These are phyloP conservation scores for Gastrodia elata DNA, from an alignment of 106 monocot species.

Conservation along the genomic window DNA sequence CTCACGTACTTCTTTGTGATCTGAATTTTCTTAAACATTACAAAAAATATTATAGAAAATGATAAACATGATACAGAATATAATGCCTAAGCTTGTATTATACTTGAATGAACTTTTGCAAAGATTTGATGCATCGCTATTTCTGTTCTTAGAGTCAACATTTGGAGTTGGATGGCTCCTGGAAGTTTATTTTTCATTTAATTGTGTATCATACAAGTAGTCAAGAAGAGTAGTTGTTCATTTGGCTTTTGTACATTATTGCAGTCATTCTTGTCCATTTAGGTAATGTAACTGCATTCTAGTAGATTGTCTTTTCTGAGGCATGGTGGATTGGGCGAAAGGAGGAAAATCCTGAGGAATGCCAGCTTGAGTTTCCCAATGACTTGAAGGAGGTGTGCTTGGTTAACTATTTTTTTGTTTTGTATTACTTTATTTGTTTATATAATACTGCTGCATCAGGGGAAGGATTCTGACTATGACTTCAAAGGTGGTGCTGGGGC, in stretches of 20 bases:
- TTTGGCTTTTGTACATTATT: background rate
- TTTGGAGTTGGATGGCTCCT: background rate
- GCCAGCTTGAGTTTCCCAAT: slow-evolving; percentile 61
- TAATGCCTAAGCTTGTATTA: background rate
- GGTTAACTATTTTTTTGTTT: background rate
- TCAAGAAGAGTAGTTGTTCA: background rate
- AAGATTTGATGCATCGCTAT: background rate
- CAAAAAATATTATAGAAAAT: background rate
- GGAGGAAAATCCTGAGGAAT: slow-evolving; percentile 88
- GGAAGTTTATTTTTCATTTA: background rate
- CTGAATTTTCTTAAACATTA: slow-evolving; percentile 1
- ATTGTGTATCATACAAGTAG: background rate
- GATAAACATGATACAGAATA: background rate
- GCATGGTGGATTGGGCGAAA: slow-evolving; percentile 96
- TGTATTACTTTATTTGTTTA: background rate
- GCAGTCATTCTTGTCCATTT: background rate
- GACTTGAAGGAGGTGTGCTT: slow-evolving; percentile 38
- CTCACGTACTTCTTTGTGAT: background rate
- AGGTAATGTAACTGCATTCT: background rate
- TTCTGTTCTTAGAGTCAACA: background rate
- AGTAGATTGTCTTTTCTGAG: slow-evolving; percentile 92
- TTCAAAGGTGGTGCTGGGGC: slow-evolving; percentile 89
- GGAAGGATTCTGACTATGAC: slow-evolving; percentile 42
- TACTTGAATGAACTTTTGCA: background rate
- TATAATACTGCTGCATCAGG: slow-evolving; percentile 16